These are phyloP conservation scores for Arabidopsis hybrid DNA, from an alignment of 441 rosid species.

Conservation along the genomic window DNA sequence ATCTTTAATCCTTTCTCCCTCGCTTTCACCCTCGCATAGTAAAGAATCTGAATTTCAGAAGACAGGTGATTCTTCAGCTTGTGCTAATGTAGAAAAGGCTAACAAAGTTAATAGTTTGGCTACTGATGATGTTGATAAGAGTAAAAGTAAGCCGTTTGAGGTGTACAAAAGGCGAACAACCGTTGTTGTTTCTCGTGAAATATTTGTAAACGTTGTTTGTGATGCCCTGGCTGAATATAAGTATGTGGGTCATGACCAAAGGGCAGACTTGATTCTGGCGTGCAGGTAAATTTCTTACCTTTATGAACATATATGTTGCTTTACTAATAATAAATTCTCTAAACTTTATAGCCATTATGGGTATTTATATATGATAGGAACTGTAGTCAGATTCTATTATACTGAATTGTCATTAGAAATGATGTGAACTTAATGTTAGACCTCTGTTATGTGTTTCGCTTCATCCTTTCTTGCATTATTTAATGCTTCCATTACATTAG, in stretches of 20 bases:
- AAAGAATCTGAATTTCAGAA: conserved; percentile 50
- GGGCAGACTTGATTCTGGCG: conserved; percentile 90
- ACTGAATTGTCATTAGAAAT: neutral
- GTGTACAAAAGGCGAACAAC: conserved; percentile 88
- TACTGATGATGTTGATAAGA: conserved; percentile 47
- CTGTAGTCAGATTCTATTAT: neutral
- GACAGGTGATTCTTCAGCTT: conserved; percentile 39
- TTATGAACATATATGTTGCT: neutral
- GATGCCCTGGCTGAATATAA: conserved; percentile 86
- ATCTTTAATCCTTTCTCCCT: conserved; percentile 49
- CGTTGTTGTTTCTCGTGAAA: conserved; percentile 68
- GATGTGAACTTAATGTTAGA: neutral
- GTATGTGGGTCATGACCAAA: conserved; percentile 94
- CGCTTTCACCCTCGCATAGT: conserved; percentile 50
- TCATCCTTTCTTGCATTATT: neutral
- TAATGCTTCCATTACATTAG: neutral
- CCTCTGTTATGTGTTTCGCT: neutral
- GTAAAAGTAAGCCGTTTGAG: conserved; percentile 72
- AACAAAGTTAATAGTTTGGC: conserved; percentile 31
- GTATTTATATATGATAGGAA: neutral
- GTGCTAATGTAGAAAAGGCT: conserved; percentile 41
- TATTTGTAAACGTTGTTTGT: conserved; percentile 80
- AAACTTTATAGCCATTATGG: neutral
- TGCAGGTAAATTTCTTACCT: conserved; percentile 68
- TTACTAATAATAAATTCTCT: neutral